Evolutionary conservation across 768 basidiomycete genomes (phyloP).

Genomic region (Chalciporus sphaerocephalus): DNA sequence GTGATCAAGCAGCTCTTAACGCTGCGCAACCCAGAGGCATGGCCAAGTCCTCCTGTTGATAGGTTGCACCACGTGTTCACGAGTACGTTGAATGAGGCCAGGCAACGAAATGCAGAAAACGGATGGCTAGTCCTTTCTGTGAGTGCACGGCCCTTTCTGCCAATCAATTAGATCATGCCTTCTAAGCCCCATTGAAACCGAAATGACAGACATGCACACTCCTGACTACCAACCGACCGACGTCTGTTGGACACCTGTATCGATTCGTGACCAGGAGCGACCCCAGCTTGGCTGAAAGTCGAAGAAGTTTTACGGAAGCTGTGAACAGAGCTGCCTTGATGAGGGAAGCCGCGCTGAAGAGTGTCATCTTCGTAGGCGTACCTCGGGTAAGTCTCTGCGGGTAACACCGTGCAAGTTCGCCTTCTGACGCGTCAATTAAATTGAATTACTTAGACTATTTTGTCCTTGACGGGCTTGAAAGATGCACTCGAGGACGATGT

Average conservation of each 20-base stretch:
- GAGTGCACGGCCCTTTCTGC: slow-evolving; percentile 25
- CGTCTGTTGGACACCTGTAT: slow-evolving; percentile 75
- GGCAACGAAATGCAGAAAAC: slow-evolving; percentile 57
- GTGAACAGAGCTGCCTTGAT: slow-evolving; percentile 77
- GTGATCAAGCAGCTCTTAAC: slow-evolving; percentile 69
- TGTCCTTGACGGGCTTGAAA: slow-evolving; percentile 72
- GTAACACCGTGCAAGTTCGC: background rate
- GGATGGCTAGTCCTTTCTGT: slow-evolving; percentile 82
- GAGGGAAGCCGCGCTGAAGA: slow-evolving; percentile 87
- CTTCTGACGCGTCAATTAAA: slow-evolving; percentile 6
- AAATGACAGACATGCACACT: slow-evolving; percentile 72
- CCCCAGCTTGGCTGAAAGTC: slow-evolving; percentile 37
- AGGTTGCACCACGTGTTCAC: slow-evolving; percentile 54
- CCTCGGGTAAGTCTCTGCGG: slow-evolving; percentile 56
- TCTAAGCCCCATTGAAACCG: slow-evolving; percentile 28
- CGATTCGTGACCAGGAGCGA: slow-evolving; percentile 62
- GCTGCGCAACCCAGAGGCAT: slow-evolving; percentile 58
- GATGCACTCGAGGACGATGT: slow-evolving; percentile 81
- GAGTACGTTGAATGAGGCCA: slow-evolving; percentile 63
- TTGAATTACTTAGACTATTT: slow-evolving; percentile 58
- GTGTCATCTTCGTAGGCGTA: slow-evolving; percentile 83
- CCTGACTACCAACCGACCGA: slow-evolving; percentile 76
- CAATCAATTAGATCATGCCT: slow-evolving; percentile 9
- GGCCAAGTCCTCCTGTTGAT: slow-evolving; percentile 51
- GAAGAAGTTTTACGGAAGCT: slow-evolving; percentile 47